A percentile compares a stretch with the other conserved stretches of the same genome.
Conservation (phyloP, 2,329 filamentous ascomycete genomes). For the Fusarium avenaceum region DNA sequence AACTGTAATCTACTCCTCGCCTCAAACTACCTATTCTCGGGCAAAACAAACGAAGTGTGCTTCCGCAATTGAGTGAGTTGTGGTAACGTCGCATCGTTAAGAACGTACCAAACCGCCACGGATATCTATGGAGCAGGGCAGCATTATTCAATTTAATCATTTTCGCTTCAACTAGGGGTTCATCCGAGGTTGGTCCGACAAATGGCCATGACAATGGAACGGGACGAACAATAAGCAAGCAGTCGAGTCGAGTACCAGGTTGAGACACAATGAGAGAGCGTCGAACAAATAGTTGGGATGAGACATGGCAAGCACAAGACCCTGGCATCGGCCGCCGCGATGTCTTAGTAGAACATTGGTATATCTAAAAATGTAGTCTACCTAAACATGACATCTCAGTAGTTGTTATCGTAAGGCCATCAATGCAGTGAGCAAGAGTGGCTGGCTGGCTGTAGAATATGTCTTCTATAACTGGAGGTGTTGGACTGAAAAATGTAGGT, state of each 20-base stretch:
- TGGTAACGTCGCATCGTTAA: background rate
- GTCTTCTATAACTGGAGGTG: background rate
- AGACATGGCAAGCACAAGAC: conserved; percentile 2
- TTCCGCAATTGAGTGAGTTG: background rate
- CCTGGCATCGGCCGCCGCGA: too few species aligned
- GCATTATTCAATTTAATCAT: too few species aligned
- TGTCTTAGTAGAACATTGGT: background rate
- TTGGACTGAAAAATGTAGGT: background rate
- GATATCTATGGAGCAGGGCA: background rate
- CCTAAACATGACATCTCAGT: background rate
- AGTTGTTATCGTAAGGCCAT: background rate
- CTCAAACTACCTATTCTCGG: too few species aligned
- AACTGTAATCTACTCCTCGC: background rate
- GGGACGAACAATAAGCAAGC: conserved; percentile 15
- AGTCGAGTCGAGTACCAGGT: background rate
- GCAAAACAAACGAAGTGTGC: background rate
- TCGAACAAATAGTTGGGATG: conserved; percentile 1
- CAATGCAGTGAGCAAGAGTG: conserved; percentile 9
- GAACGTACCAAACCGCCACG: conserved; percentile 1
- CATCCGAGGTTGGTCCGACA: conserved; percentile 16
- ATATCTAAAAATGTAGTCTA: background rate
- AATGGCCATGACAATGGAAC: background rate
- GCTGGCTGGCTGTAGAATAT: conserved; percentile 7
- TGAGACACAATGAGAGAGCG: conserved; percentile 13
- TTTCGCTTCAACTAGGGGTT: background rate